Evolutionary conservation across 257 asterid species (phyloP), one percentile per base, ranked within the genome.

Genomic region (Ocimum tenuiflorum): DNA sequence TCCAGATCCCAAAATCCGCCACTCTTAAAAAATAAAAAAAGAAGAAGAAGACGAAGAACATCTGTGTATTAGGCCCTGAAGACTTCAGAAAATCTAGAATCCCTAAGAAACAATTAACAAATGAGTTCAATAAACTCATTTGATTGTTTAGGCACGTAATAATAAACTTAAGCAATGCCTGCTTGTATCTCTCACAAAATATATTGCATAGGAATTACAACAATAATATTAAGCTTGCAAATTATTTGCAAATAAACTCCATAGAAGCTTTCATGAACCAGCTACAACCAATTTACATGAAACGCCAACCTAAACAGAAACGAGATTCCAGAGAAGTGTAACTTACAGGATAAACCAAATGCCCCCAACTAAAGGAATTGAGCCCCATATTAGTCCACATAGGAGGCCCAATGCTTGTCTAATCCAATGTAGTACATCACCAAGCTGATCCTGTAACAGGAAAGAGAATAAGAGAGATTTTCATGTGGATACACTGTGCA

Each of bases 351-450:
- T 71, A 71, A 92, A 76, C 97, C 97, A 89, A 60, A 83, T 46
- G 65, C 99, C 99, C 15, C 99, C 99, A 38, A 85, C 88, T 73
- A 92, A 79, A 54, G 97, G 99, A 84, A 92, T 81, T 64, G 83
- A 86, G 53, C 99, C 99, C 95, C 99, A 92, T 69, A 87, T 58
- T 51, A 89, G 79, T 61, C 99, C 99, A 54, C 87, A 92, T 9
- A 84, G 24, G 49, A 92, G 82, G 67, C 80, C 96, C 59, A 89
- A 69, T 61, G 78, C 95, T 78, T 92, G 99, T 75, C 99, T 83
- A 69, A 85, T 84, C 99, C 99, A 92, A 78, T 92, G 99, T 61
- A 92, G 76, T 45, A 81, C 91, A 60, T 92, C 99, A 24, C 96
- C 97, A 15, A 92, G 80, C 78, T 87, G 96, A 79, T 92, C 99